phyloP scores from a whole-genome alignment of 208 protist species.

The Leishmania major region DNA sequence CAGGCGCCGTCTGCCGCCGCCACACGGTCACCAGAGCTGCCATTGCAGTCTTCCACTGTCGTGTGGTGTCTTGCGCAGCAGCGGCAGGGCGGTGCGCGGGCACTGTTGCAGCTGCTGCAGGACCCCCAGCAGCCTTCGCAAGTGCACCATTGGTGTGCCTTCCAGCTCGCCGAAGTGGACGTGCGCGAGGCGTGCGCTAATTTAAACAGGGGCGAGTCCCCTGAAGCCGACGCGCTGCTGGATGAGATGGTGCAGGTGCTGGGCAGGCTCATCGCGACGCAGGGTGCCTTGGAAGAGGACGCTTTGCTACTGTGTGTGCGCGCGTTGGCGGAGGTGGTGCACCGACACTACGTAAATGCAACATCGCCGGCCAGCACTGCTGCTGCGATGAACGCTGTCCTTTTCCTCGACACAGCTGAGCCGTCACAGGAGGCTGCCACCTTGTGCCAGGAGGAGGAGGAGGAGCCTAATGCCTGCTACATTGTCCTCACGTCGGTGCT shows the following conservation, averaged over 20 bases:
- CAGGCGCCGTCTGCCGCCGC: background rate
- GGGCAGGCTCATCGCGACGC: constrained; percentile 31
- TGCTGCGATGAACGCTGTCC: background rate
- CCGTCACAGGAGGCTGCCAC: constrained; percentile 37
- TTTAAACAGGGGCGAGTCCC: constrained; percentile 5
- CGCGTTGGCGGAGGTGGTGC: constrained; percentile 38
- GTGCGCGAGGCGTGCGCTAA: constrained; percentile 23
- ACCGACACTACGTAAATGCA: constrained; percentile 9
- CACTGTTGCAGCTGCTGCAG: constrained; percentile 31
- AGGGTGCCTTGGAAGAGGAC: constrained; percentile 46
- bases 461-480: constrained; percentile 52
- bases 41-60: constrained; percentile 37
- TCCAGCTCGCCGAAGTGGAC: constrained; percentile 41
- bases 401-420: constrained; percentile 6
- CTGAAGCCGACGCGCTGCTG: constrained; percentile 25
- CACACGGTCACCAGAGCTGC: constrained; percentile 5
- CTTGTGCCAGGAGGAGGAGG: constrained; percentile 36
- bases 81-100: constrained; percentile 42
- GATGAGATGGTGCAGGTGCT: constrained; percentile 50
- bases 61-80: constrained; percentile 63
- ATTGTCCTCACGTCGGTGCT: constrained; percentile 48
- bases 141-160: constrained; percentile 44
- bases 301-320: constrained; percentile 57
- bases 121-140: constrained; percentile 19
- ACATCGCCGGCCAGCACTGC: background rate